Conservation (phyloP, 805 yeast species). For the Kuraishia molischiana region DNA sequence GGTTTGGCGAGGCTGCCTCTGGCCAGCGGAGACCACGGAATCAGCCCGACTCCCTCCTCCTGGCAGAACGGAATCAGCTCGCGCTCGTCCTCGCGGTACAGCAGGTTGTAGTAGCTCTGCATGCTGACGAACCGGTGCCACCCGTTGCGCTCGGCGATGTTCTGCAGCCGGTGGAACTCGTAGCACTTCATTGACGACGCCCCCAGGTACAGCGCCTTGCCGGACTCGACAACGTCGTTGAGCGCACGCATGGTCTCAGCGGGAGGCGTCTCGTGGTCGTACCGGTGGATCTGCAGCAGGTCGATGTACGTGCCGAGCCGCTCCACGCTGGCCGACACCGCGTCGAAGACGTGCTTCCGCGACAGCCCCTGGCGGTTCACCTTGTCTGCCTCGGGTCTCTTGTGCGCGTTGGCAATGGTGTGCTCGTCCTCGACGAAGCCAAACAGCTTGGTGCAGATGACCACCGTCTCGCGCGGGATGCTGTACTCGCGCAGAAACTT, state of each 20-base stretch:
- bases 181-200: constrained; percentile 52
- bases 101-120: constrained; percentile 49
- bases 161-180: constrained; percentile 46
- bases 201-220: constrained; percentile 48
- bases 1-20: constrained; percentile 49
- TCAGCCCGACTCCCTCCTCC: constrained; percentile 41
- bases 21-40: constrained; percentile 56
- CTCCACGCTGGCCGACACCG: constrained; percentile 27
- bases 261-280: constrained; percentile 36
- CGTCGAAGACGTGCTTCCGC: constrained; percentile 37
- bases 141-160: constrained; percentile 41
- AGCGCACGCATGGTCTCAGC: constrained; percentile 49
- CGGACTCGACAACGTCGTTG: constrained; percentile 37
- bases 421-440: constrained; percentile 12
- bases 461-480: constrained; percentile 44
- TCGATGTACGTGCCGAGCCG: constrained; percentile 45
- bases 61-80: constrained; percentile 50
- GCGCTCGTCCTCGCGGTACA: constrained; percentile 56
- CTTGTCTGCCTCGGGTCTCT: constrained; percentile 10
- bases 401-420: not conserved
- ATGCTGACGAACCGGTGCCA: constrained; percentile 52
- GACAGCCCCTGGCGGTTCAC: constrained; percentile 31
- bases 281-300: constrained; percentile 47
- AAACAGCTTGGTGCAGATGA: constrained; percentile 42
- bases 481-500: constrained; percentile 40